Evolutionary conservation across 164 flowering plant species (phyloP), one percentile per base, ranked within the genome.

Genomic region (Vitis labrusca): DNA sequence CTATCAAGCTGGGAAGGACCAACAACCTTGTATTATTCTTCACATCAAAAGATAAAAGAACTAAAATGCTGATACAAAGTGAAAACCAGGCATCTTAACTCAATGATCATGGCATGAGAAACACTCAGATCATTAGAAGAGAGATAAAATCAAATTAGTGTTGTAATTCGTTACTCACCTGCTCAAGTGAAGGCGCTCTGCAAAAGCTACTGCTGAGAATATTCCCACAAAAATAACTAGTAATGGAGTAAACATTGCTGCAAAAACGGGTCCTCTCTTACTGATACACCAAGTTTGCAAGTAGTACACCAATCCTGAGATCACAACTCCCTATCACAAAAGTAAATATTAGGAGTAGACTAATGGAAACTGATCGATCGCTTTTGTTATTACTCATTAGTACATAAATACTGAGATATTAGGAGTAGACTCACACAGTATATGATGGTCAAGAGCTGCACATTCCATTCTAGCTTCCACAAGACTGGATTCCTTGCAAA

Each of bases 181-280:
- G 72, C 85, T 82, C 64, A 82, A 59, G 72, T 78, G 84, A 61
- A 84, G 74, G 23, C 73, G 66, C 68, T 82, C 87, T 50, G 80
- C 83, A 56, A 84, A 82, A 29, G 66, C 74, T 67, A 80, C 2
- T 16, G 84, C 87, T 4, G 87, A 84, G 71, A 79, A 80, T 9
- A 82, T 30, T 16, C 71, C 82, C 4, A 77, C 79, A 23, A 76
- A 23, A 0, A 82, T 61, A 8, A 82, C 71, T 1, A 48, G 66
- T 7, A 85, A 52, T 2, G 87, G 89, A 51, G 59, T 69, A 65
- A 84, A 82, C 85, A 84, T 82, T 14, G 87, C 81, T n/a, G 65
- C 64, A 53, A 83, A 82, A 32, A 85, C 85, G 1, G 85, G 89
- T 15, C 88, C 88, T 56, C 79, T 79, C 12, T 68, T 50, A 50